Evolutionary conservation across 306 rosid genomes (phyloP).

Genomic region (Hippophae tibetana): DNA sequence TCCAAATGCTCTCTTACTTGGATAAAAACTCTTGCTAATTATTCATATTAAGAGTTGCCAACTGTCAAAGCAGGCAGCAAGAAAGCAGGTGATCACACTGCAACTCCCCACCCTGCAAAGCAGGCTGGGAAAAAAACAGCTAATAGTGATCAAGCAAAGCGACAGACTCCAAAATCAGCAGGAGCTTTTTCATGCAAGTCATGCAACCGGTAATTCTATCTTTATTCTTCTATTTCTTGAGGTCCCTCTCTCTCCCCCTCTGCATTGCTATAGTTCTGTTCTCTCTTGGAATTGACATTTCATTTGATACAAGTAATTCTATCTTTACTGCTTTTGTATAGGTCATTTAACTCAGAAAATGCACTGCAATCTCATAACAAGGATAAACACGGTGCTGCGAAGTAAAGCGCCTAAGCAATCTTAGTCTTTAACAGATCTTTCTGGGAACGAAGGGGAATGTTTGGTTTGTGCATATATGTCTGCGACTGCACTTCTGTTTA

Average conservation of each 20-base stretch:
- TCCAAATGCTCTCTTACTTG: too few species aligned
- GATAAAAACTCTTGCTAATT: too few species aligned
- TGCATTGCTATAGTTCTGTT: too few species aligned
- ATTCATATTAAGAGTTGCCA: background rate
- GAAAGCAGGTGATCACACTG: conserved; percentile 34
- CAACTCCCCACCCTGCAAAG: conserved; percentile 64
- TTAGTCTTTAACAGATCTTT: too few species aligned
- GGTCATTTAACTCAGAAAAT: conserved; percentile 52
- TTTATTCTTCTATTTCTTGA: background rate
- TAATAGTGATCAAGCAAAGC: conserved; percentile 25
- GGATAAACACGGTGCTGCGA: conserved; percentile 54
- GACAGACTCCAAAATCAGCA: conserved; percentile 34
- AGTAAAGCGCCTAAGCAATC: conserved; percentile 11
- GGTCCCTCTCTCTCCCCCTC: background rate
- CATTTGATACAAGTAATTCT: background rate
- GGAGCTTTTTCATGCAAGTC: conserved; percentile 40
- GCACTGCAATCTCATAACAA: conserved; percentile 52
- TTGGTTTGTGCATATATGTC: too few species aligned
- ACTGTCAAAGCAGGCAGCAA: conserved; percentile 28
- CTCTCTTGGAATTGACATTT: too few species aligned
- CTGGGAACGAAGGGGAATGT: too few species aligned
- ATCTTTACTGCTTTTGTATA: conserved; percentile 14
- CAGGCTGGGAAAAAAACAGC: conserved; percentile 34
- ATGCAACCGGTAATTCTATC: conserved; percentile 42
- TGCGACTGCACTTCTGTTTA: too few species aligned